Conservation (phyloP, 441 rosid genomes). For the Flueggea neowawraea region DNA sequence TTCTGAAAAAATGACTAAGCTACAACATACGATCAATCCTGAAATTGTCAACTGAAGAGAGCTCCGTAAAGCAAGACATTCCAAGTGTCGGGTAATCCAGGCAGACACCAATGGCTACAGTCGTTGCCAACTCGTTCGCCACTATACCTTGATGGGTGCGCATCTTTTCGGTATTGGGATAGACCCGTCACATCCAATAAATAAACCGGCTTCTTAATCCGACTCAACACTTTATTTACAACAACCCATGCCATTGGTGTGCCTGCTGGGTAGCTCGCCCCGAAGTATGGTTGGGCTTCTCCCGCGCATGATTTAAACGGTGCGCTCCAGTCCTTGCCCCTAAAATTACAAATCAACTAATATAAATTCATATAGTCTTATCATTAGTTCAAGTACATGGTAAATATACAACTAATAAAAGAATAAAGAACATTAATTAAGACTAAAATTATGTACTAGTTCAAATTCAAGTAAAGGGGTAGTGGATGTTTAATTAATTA, state of each 20-base stretch:
- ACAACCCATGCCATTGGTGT: slow-evolving; percentile 57
- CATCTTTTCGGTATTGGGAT: slow-evolving; percentile 47
- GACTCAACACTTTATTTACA: slow-evolving; percentile 43
- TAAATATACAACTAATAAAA: neutral
- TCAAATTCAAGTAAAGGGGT: too few species aligned
- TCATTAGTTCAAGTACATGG: too few species aligned
- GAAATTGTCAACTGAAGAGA: too few species aligned
- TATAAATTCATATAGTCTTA: neutral
- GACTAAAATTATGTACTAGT: too few species aligned
- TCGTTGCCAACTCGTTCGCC: slow-evolving; percentile 26
- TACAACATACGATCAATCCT: too few species aligned
- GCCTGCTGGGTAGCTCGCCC: slow-evolving; percentile 58
- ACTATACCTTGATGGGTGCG: slow-evolving; percentile 41
- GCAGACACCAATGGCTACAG: slow-evolving; percentile 67
- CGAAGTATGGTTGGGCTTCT: slow-evolving; percentile 56
- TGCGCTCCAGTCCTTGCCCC: slow-evolving; percentile 68
- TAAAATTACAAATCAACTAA: slow-evolving; percentile 6
- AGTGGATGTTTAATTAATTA: neutral
- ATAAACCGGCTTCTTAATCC: slow-evolving; percentile 30
- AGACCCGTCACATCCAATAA: slow-evolving; percentile 40
- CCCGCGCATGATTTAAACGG: slow-evolving; percentile 54
- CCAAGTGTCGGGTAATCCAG: slow-evolving; percentile 64
- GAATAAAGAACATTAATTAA: too few species aligned
- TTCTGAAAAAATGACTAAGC: too few species aligned
- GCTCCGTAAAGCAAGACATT: slow-evolving; percentile 36